Evolutionary conservation across 306 rosid genomes (phyloP), one percentile per base, ranked within the genome.

Genomic region (Quercus glauca): DNA sequence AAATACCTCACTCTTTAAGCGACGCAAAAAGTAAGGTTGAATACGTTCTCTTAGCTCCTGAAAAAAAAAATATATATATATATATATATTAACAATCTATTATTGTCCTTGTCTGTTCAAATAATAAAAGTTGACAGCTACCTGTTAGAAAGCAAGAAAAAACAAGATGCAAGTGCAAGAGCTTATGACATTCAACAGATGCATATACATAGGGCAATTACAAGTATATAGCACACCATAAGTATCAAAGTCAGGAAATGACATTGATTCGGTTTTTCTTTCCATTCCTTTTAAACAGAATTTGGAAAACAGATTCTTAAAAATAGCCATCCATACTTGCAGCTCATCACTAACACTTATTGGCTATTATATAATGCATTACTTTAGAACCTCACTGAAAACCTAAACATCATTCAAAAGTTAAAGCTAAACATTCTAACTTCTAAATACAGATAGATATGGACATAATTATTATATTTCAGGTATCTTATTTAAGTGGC

Each of bases 1-100:
- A 80, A 94, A 94, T 29, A 94, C 92, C 82, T 92, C 98, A 79
- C 83, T 90, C 90, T 94, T 94, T 60, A 90, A 72, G 51, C 97
- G 97, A 65, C 97, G 91, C 80, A 92, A 86, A 80, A 94, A 94
- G 83, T 91, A 94, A 58, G 97, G 98, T 68, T 87, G 90, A 78
- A 91, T 92, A 31, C 91, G 81, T 72, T 94, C 94, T 85, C 98
- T 90, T 69, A 94, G 88, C 60, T 85, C 89, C 98, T 94, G 57
- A 75, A 64, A 61, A 74, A 81, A 70, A 31, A 65, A 2, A 37
- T 6, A 37, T 37, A 37, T 37, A 37, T 37, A 37, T 5, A 33
- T 5, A 6, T 35, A 5, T 41, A 7, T 8, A 41, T 33, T n/a
- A 13, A 33, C 17, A 23, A 2, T 77, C 6, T 6, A 26, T 29